Evolutionary conservation across 768 basidiomycete genomes (phyloP).

Genomic region (Boletus subcaerulescens): DNA sequence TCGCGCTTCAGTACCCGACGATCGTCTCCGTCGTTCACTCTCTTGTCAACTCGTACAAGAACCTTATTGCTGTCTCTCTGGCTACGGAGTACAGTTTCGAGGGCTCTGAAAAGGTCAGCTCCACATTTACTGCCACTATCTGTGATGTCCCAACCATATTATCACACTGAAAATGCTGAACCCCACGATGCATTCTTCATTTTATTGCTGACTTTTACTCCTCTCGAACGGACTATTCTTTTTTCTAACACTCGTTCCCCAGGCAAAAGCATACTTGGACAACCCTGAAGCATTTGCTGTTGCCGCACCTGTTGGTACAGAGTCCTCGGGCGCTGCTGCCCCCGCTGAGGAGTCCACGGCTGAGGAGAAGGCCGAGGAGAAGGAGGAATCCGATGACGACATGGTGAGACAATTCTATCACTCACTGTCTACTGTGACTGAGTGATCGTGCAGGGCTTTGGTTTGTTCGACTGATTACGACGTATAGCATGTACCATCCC

Average conservation of each 20-base stretch:
- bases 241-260: conserved; percentile 10
- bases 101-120: conserved; percentile 83
- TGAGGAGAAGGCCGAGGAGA: conserved; percentile 78
- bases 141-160: conserved; percentile 31
- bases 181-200: conserved; percentile 38
- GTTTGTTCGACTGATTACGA: conserved; percentile 75
- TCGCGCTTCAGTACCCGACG: conserved; percentile 95
- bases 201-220: conserved; percentile 29
- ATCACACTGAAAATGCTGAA: conserved; percentile 88
- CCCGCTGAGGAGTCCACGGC: conserved; percentile 57
- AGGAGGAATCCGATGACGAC: conserved; percentile 85
- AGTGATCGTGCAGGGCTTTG: conserved; percentile 66
- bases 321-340: conserved; percentile 48
- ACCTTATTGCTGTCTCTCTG: conserved; percentile 84
- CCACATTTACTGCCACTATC: neutral
- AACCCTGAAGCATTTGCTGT: conserved; percentile 98
- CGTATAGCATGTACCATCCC: conserved; percentile 14
- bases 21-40: conserved; percentile 92
- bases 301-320: conserved; percentile 63
- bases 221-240: neutral
- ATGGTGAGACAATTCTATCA: conserved; percentile 53
- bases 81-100: conserved; percentile 95
- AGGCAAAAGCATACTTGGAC: conserved; percentile 95
- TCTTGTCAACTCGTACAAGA: conserved; percentile 99
- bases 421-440: neutral